Conservation (phyloP, 2,329 filamentous ascomycete species). For the Penicillium hesseltinei region DNA sequence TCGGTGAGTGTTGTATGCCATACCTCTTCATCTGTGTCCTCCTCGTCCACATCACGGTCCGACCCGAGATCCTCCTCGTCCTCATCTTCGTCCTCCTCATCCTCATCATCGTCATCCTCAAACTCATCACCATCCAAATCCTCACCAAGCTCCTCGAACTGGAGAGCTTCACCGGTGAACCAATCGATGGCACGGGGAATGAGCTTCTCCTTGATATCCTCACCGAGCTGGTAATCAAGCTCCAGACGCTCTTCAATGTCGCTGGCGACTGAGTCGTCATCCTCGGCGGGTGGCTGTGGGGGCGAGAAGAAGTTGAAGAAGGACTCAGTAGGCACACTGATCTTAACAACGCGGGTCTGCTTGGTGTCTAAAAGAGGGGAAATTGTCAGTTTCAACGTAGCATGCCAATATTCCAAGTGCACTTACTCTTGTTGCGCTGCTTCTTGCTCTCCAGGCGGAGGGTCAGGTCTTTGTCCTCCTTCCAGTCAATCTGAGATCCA, state of each 20-base stretch:
- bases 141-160: slow-evolving; percentile 90
- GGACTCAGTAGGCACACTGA: slow-evolving; percentile 96
- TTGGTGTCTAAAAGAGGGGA: slow-evolving; percentile 72
- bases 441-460: slow-evolving; percentile 98
- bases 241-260: slow-evolving; percentile 98
- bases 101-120: slow-evolving; percentile 89
- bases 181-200: slow-evolving; percentile 98
- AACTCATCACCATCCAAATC: slow-evolving; percentile 79
- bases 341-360: slow-evolving; percentile 98
- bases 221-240: slow-evolving; percentile 92
- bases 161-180: slow-evolving; percentile 97
- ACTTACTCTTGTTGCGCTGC: slow-evolving; percentile 97
- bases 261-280: slow-evolving; percentile 67
- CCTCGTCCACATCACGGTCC: slow-evolving; percentile 54
- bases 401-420: not conserved
- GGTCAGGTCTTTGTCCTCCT: slow-evolving; percentile 86
- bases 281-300: slow-evolving; percentile 76
- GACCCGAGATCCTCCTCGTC: slow-evolving; percentile 75
- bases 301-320: slow-evolving; percentile 99
- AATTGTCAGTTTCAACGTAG: not conserved
- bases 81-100: slow-evolving; percentile 83
- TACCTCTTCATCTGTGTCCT: slow-evolving; percentile 60
- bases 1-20: slow-evolving; percentile 9
- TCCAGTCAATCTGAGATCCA: slow-evolving; percentile 97
- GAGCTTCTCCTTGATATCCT: slow-evolving; percentile 99